Conservation (phyloP, 139 green algal genomes). For the Closterium sp. region DNA sequence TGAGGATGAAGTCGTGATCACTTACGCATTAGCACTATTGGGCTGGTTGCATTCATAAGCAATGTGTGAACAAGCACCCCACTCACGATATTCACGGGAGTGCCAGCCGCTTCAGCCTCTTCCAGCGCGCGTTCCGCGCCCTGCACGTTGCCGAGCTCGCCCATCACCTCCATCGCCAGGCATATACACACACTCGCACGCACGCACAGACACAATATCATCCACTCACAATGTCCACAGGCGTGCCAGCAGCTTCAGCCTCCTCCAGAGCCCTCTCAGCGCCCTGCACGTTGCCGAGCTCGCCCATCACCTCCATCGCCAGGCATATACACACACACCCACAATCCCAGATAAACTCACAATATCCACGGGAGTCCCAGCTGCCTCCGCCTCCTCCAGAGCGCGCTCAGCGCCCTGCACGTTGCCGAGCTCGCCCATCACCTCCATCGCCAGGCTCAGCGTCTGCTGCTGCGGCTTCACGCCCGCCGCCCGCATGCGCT, state of each 20-base stretch:
- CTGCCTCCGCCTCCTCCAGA: background rate
- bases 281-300: conserved; percentile 17
- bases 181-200: background rate
- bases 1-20: too few species aligned
- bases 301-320: conserved; percentile 14
- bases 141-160: too few species aligned
- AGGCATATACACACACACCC: background rate
- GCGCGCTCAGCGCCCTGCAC: background rate
- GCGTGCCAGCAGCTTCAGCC: background rate
- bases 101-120: background rate
- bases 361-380: background rate
- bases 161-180: too few species aligned
- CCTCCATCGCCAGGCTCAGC: conserved; percentile 17
- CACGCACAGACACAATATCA: background rate
- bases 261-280: background rate
- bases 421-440: conserved; percentile 15
- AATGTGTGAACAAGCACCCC: too few species aligned
- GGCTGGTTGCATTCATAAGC: too few species aligned
- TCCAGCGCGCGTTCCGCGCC: background rate
- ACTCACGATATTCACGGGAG: background rate
- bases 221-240: conserved; percentile 7
- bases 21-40: too few species aligned
- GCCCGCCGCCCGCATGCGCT: background rate
- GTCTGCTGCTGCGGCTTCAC: background rate
- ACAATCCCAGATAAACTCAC: background rate